Evolutionary conservation across 2,329 filamentous ascomycete species (phyloP).

Genomic region (Phialophora tarda): DNA sequence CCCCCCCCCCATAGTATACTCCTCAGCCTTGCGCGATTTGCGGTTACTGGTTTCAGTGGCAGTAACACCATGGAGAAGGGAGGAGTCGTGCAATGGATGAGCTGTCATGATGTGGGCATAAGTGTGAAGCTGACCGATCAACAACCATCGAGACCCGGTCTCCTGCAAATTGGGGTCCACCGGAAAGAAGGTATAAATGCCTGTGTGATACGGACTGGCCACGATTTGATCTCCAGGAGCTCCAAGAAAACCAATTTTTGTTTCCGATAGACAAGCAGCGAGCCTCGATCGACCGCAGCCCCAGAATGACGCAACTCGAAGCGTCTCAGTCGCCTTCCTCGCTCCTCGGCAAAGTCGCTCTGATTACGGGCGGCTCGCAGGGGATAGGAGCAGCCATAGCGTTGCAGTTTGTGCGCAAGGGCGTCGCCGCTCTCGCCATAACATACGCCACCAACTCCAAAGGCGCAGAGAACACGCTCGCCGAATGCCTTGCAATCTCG

Average conservation of each 20-base stretch:
- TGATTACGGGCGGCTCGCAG: constrained; percentile 20
- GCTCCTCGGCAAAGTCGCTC: constrained; percentile 12
- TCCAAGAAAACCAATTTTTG: too few relatives aligned
- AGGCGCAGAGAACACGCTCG: constrained; percentile 17
- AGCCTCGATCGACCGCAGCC: too few relatives aligned
- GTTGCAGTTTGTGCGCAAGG: constrained; percentile 21
- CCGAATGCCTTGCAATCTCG: constrained; percentile 14
- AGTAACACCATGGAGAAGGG: not conserved
- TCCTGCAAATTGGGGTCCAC: too few relatives aligned
- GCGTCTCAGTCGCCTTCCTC: constrained; percentile 8
- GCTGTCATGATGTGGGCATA: not conserved
- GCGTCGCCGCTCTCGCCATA: constrained; percentile 18
- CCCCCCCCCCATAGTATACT: not conserved
- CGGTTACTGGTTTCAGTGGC: not conserved
- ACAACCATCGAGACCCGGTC: not conserved
- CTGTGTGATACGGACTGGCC: too few relatives aligned
- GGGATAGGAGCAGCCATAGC: constrained; percentile 37
- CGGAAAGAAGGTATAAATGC: too few relatives aligned
- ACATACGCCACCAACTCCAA: constrained; percentile 25
- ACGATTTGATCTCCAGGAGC: too few relatives aligned
- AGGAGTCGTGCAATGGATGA: not conserved
- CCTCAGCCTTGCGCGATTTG: constrained; percentile 1
- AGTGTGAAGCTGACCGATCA: not conserved
- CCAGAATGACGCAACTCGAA: not conserved
- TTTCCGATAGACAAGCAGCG: too few relatives aligned